Evolutionary conservation across 306 rosid genomes (phyloP), one percentile per base, ranked within the genome.

Genomic region (Albizia julibrissin): DNA sequence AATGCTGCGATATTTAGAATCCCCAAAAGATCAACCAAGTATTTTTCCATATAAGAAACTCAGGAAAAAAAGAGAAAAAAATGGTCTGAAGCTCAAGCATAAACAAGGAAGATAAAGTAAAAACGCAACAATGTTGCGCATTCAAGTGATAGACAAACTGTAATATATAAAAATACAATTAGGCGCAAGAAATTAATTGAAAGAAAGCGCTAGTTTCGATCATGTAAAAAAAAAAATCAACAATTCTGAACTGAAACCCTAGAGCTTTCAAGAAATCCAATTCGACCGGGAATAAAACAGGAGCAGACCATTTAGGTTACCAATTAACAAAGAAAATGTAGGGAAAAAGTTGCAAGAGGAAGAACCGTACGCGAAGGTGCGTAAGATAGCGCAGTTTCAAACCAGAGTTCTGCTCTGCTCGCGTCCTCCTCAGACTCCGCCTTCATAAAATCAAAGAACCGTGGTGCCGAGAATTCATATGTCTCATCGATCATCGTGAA

Each of bases 401-500:
- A 96, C 99, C 99, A 96, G 80, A 88, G 97, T 85, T 96, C 97
- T 62, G 97, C 97, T 80, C 31, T 79, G 70, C 54, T 83, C 12
- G 46, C 31, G 6, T 91, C 94, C 21, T 84, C 97, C 1, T 87
- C 91, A 1, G 90, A 73, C 77, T 96, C 99, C 4, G 86, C 91
- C 26, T 64, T 84, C 4, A 33, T 14, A 59, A 96, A 96, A 80
- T 96, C 98, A 5, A 84, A 96, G 93, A 92, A 96, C 0, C 89
- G 87, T 34, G 99, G 99, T 1, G 99, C 99, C 3, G 89, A 91
- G 92, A 96, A 96, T 71, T 96, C 99, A 73, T 96, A 93, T 0
- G 59, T 79, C 65, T 90, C 93, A 40, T 96, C 98, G 72, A 93
- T 88, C 87, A 93, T 64, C 73, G 65, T 82, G 80, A 62, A n/a